phyloP scores from a whole-genome alignment of 345 rosid genomes.

The Rhodamnia rubescens region DNA sequence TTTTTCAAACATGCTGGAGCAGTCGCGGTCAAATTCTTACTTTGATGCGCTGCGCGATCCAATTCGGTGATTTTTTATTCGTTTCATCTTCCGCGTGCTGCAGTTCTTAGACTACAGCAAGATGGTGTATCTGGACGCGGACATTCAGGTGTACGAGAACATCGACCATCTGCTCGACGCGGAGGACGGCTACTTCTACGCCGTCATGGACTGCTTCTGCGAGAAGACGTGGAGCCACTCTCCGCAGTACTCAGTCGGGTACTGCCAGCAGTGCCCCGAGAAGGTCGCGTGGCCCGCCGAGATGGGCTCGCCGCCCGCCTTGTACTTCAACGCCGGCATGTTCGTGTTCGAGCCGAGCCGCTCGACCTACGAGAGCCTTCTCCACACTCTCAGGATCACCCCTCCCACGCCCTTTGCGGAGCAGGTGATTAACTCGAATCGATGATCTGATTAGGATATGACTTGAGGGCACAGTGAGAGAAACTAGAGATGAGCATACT shows the following conservation, averaged over 20 bases:
- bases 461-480: neutral
- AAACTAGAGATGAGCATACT: neutral
- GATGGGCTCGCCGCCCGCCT: slow-evolving; percentile 54
- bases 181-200: slow-evolving; percentile 52
- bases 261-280: slow-evolving; percentile 78
- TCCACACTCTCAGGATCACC: slow-evolving; percentile 36
- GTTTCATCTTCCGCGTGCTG: neutral
- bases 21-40: neutral
- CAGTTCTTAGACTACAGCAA: slow-evolving; percentile 64
- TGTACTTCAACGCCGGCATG: slow-evolving; percentile 84
- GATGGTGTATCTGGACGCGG: slow-evolving; percentile 80
- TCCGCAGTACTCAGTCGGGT: slow-evolving; percentile 46
- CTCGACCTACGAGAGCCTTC: slow-evolving; percentile 33
- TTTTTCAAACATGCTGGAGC: neutral
- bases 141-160: slow-evolving; percentile 69
- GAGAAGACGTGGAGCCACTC: slow-evolving; percentile 71
- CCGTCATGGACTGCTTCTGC: slow-evolving; percentile 74
- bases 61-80: neutral
- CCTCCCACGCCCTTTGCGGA: slow-evolving; percentile 70
- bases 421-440: slow-evolving; percentile 30
- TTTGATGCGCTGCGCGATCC: neutral
- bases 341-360: slow-evolving; percentile 57
- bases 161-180: slow-evolving; percentile 59
- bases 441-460: neutral
- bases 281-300: slow-evolving; percentile 45